Evolutionary conservation across 371 early-diverging fungal genomes (phyloP).

Genomic region (Dichotomocladium elegans): DNA sequence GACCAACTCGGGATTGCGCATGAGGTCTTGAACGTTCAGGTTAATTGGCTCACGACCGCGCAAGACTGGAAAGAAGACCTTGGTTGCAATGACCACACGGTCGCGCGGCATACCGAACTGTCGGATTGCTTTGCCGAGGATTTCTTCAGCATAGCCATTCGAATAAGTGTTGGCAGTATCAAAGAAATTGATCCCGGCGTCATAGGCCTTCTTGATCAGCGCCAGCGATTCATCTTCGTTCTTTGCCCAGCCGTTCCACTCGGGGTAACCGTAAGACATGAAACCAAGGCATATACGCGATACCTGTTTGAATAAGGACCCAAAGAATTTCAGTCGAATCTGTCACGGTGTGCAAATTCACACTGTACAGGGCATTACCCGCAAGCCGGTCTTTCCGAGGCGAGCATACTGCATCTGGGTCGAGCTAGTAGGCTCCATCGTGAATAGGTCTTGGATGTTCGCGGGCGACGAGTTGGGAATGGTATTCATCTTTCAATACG

Average conservation of each 20-base stretch:
- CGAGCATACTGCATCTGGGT: constrained; percentile 12
- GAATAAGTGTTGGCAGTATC: constrained; percentile 28
- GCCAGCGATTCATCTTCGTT: constrained; percentile 35
- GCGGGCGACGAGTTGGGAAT: too few species aligned
- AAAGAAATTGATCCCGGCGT: constrained; percentile 46
- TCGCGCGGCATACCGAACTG: constrained; percentile 31
- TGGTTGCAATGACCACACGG: constrained; percentile 38
- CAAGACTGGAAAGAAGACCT: constrained; percentile 10
- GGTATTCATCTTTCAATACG: too few species aligned
- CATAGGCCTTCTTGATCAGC: constrained; percentile 41
- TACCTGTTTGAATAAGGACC: constrained; percentile 2
- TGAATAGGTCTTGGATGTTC: too few species aligned
- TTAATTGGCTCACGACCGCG: background rate
- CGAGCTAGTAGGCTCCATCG: too few species aligned
- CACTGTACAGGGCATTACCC: too few species aligned
- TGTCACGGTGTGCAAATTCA: too few species aligned
- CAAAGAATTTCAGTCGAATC: too few species aligned
- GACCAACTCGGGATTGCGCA: background rate
- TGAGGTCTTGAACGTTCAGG: background rate
- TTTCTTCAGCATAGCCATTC: constrained; percentile 29
- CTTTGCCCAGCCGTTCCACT: constrained; percentile 32
- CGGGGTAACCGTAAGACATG: constrained; percentile 36
- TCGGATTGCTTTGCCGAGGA: constrained; percentile 36
- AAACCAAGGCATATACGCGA: constrained; percentile 31
- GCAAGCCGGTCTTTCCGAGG: constrained; percentile 11